Evolutionary conservation across 2,329 filamentous ascomycete genomes (phyloP).

Genomic region (Pseudogymnoascus sp.): DNA sequence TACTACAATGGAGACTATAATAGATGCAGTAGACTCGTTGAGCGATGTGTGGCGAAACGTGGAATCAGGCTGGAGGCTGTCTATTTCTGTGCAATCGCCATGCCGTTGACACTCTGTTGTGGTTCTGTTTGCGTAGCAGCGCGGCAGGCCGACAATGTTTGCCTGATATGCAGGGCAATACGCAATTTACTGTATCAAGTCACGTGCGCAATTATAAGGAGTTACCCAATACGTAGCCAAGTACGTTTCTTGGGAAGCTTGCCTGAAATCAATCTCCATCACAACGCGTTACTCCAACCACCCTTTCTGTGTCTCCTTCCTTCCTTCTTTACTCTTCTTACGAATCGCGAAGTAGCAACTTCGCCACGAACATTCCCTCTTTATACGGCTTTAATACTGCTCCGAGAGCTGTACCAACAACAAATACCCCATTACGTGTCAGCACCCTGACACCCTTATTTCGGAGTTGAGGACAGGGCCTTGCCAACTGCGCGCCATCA

Average conservation of each 20-base stretch:
- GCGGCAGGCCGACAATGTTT: neutral
- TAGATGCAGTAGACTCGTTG: neutral
- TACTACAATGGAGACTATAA: neutral
- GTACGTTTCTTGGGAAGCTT: constrained; percentile 6
- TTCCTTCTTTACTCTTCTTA: constrained; percentile 8
- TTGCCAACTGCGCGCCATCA: constrained; percentile 11
- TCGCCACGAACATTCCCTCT: constrained; percentile 1
- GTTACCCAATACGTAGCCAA: constrained; percentile 9
- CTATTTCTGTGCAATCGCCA: constrained; percentile 4
- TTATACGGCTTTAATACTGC: constrained; percentile 5
- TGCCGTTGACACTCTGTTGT: neutral
- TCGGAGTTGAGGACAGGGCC: constrained; percentile 2
- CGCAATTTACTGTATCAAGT: neutral
- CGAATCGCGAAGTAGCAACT: neutral
- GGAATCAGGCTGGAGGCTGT: neutral
- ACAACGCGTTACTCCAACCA: constrained; percentile 3
- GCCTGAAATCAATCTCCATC: constrained; percentile 8
- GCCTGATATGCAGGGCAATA: constrained; percentile 1
- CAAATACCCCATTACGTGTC: constrained; percentile 10
- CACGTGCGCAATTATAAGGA: neutral
- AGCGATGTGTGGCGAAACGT: neutral
- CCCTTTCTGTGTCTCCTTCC: constrained; percentile 2
- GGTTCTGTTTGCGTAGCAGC: neutral
- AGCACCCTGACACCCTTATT: constrained; percentile 10
- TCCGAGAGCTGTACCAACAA: constrained; percentile 7